Base-by-base conservation (phyloP, 2,329 filamentous ascomycete genomes). In the Diplodia mutila region DNA sequence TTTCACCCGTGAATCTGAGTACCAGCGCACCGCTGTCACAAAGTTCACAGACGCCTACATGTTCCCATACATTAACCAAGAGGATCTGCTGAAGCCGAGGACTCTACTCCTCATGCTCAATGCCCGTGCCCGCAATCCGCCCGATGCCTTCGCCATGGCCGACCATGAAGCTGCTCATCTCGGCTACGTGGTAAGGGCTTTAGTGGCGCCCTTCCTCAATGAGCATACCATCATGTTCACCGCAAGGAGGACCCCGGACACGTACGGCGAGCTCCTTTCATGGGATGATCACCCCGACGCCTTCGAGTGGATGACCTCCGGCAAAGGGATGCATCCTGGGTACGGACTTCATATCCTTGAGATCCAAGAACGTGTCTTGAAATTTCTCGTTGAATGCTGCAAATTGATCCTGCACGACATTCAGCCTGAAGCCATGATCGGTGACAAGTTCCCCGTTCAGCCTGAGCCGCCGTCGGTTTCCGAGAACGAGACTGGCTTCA, bases 41-140 rank as follows among this genome's bases (percentile, higher is more conserved):
- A 39, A 42, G 27, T 16, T 49, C 32, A 9, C 29, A 9, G 78
- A 81, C 6, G 65, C 75, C 9, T 86, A 77, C 68, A 73, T 85
- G 51, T 87, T 81, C 80, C 86, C 86, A 0, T 79, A 84, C 54
- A 82, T 89, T 72, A 89, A 89, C 70, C 77, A 85, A 49, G 84
- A 89, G 66, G 86, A 89, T 70, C 76, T 89, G 0, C 63, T 71
- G 0, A 77, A 81, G 25, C 73, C 80, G 0, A 83, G 81, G 57
- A 68, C 75, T 0, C 71, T 89, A 9, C 78, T 80, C 0, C 73
- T 89, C 7, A 76, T 89, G 23, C 72, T 90, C 12, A 85, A 87
- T 66, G 75, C 85, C 0, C 80, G 87, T 7, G 85, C 79, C 5
- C 80, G 83, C 0, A 71, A 86, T 66, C 68, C 72, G 0, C 86